These are phyloP conservation scores for Neonothopanus nambi DNA, from an alignment of 1,284 basidiomycete species.

Conservation along the genomic window DNA sequence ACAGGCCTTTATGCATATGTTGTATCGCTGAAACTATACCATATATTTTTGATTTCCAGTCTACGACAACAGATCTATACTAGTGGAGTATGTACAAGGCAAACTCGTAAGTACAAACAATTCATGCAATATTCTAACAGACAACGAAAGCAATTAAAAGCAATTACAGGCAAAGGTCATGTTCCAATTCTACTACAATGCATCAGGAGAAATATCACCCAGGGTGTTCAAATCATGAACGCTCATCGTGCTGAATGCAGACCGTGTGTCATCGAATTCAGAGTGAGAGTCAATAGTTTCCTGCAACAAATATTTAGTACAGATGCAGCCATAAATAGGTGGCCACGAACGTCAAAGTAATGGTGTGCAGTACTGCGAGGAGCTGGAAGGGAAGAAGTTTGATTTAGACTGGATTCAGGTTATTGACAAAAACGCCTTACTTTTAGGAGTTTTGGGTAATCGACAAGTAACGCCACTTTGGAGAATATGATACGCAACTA, in stretches of 20 bases:
- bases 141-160: neutral
- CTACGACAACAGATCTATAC: no score
- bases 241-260: slow-evolving; percentile 63
- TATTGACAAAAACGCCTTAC: slow-evolving; percentile 44
- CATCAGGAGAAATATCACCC: slow-evolving; percentile 78
- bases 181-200: slow-evolving; percentile 44
- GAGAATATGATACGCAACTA: slow-evolving; percentile 90
- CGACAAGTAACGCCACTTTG: slow-evolving; percentile 85
- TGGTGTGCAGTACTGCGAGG: slow-evolving; percentile 87
- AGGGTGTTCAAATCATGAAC: slow-evolving; percentile 60
- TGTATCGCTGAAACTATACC: no score
- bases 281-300: slow-evolving; percentile 72
- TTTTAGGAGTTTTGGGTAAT: slow-evolving; percentile 85
- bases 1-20: no score
- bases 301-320: slow-evolving; percentile 37
- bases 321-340: neutral
- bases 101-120: no score
- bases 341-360: slow-evolving; percentile 83
- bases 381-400: slow-evolving; percentile 47
- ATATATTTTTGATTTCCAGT: slow-evolving; percentile 28
- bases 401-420: slow-evolving; percentile 16
- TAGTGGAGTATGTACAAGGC: no score
- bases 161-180: neutral
- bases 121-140: no score
- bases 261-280: slow-evolving; percentile 65